phyloP scores from a whole-genome alignment of 2,329 filamentous ascomycete genomes.

The Neocucurbitaria cava region DNA sequence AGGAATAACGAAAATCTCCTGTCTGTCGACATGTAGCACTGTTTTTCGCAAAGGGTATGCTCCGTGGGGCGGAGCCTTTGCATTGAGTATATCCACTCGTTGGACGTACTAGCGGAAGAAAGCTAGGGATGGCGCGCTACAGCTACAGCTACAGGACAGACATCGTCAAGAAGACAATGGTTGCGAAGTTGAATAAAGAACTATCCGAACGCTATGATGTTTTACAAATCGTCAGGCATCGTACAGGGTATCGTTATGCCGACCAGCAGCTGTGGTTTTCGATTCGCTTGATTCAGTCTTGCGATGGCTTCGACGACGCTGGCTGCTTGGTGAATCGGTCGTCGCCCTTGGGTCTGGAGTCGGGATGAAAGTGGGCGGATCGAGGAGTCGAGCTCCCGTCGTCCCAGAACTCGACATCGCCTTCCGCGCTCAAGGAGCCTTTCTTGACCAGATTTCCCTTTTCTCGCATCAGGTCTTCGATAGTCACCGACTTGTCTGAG shows the following conservation, averaged over 20 bases:
- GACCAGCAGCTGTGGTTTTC: constrained; percentile 3
- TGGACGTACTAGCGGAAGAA: too few species aligned
- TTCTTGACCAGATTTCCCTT: constrained; percentile 77
- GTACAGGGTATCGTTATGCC: constrained; percentile 15
- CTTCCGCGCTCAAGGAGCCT: constrained; percentile 74
- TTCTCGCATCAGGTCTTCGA: constrained; percentile 79
- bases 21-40: too few species aligned
- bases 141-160: too few species aligned
- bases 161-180: too few species aligned
- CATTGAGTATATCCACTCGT: too few species aligned
- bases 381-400: constrained; percentile 62
- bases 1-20: too few species aligned
- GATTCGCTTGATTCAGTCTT: constrained; percentile 11
- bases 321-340: constrained; percentile 30
- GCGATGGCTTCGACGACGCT: constrained; percentile 12
- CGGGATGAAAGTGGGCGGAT: constrained; percentile 43
- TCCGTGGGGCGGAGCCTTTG: too few species aligned
- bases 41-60: too few species aligned
- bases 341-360: constrained; percentile 33
- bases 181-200: too few species aligned
- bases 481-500: constrained; percentile 70
- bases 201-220: background rate
- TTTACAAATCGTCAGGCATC: constrained; percentile 7
- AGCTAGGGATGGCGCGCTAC: too few species aligned
- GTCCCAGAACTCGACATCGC: constrained; percentile 93